Evolutionary conservation across 768 basidiomycete species (phyloP), one percentile per base, ranked within the genome.

Genomic region (Phanerochaete carnosa): DNA sequence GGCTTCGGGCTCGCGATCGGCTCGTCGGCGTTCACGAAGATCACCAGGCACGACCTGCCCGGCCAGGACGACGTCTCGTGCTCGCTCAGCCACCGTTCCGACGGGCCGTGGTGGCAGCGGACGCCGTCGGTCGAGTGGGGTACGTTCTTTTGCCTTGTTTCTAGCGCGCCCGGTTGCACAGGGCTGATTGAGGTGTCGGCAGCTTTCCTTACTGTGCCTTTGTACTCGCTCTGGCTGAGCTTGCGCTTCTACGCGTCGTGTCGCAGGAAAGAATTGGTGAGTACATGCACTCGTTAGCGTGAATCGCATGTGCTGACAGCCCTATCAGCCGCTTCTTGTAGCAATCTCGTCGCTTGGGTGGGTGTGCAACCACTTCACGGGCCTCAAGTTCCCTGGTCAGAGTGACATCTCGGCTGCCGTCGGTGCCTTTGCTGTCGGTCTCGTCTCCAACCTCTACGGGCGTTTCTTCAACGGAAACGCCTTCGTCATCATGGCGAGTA

Each of bases 1-100:
- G 88, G 89, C 0, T 92, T 95, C 69, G 93, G 94, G 4, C 83
- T 94, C 11, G 84, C 90, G 0, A 90, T 94, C 49, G 92, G 93
- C 3, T 86, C 85, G 0, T 79, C 89, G 62, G 69, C 89, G 2
- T 95, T 84, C 67, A 74, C 81, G 53, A 80, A 78, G 57, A 79
- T 92, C 35, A 81, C 86, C 0, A 74, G 77, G 3, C 71, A 70
- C 2, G 53, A 70, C 8, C 74, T 89, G 9, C 62, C 77, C 12
- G 84, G 80, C 8, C 75, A 80, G 13, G 80, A 79, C 51, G 89
- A 93, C 67, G 85, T 88, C 66, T 69, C 72, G 0, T 95, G 92
- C 70, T 43, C 75, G 0, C 46, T 76, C 15, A 82, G 83, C 12
- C 90, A 93, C 62, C 69, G 80, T 59, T 70, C 78, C 0, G 62